Conservation (phyloP, 371 early-diverging fungal species). For the Mucor saturninus region DNA sequence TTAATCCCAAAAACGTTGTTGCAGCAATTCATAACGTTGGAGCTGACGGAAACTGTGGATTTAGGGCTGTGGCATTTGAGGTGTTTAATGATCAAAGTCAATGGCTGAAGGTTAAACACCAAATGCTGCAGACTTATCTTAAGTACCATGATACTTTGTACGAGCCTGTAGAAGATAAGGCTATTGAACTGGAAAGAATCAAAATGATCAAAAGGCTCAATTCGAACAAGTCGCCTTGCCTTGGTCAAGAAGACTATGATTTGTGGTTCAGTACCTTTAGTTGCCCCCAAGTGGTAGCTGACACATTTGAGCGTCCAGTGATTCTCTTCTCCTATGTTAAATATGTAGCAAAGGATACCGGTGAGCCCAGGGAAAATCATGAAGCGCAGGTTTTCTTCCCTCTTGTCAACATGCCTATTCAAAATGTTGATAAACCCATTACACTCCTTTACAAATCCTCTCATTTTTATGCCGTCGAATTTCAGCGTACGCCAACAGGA, state of each 20-base stretch:
- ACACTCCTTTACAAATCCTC: not conserved
- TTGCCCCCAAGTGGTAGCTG: not conserved
- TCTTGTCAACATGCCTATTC: not conserved
- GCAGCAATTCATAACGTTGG: too few species aligned
- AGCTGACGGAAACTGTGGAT: too few species aligned
- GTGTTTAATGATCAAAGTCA: not conserved
- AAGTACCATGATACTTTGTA: not conserved
- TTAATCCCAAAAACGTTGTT: too few species aligned
- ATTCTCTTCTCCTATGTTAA: not conserved
- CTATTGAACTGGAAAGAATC: not conserved
- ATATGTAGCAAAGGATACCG: not conserved
- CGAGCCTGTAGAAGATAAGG: not conserved
- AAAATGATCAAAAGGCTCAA: not conserved
- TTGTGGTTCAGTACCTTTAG: not conserved
- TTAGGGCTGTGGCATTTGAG: not conserved
- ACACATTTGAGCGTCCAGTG: not conserved
- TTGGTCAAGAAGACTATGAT: not conserved
- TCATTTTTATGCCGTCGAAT: not conserved
- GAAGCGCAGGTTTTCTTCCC: not conserved
- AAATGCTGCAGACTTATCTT: not conserved
- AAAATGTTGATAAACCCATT: not conserved
- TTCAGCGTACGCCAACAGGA: not conserved
- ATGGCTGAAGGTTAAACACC: not conserved
- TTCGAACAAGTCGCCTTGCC: not conserved
- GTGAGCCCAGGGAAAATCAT: not conserved